A percentile compares a stretch with the other conserved stretches of the same genome.
Evolutionary conservation across 1,284 basidiomycete genomes (phyloP).

Genomic region (Heliocybe sulcata): DNA sequence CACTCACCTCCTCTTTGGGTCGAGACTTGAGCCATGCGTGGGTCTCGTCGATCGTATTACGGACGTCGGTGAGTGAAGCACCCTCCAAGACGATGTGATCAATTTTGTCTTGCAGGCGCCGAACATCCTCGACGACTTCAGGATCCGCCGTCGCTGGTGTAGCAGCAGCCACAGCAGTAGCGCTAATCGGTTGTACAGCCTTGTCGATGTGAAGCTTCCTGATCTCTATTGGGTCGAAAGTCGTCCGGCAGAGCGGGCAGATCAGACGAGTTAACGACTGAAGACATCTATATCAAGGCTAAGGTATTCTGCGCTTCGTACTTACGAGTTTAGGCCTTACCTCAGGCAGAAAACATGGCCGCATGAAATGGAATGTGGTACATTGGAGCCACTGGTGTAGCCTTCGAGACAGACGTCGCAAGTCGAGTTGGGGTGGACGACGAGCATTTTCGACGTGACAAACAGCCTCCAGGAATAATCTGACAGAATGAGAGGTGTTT

Average conservation of each 20-base stretch:
- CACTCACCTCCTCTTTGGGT: constrained; percentile 1
- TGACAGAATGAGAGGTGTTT: background rate
- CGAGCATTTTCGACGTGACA: constrained; percentile 26
- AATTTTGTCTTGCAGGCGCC: background rate
- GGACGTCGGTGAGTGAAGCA: background rate
- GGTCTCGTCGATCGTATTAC: constrained; percentile 3
- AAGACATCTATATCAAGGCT: background rate
- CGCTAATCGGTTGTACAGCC: background rate
- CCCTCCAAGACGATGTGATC: constrained; percentile 1
- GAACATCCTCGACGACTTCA: background rate
- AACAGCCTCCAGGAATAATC: background rate
- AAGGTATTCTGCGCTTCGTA: background rate
- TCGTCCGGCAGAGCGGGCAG: constrained; percentile 2
- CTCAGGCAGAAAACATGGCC: constrained; percentile 34
- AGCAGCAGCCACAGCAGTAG: background rate
- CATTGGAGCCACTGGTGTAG: constrained; percentile 26
- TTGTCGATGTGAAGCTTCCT: constrained; percentile 1
- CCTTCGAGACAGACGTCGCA: constrained; percentile 42
- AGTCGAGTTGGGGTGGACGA: constrained; percentile 34
- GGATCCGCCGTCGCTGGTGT: background rate
- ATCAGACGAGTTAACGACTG: constrained; percentile 1
- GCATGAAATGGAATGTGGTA: constrained; percentile 34
- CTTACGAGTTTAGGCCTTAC: background rate
- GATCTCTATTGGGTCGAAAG: background rate
- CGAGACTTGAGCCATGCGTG: constrained; percentile 1